Conservation (phyloP, 768 basidiomycete species). For the Phanerodontia chrysosporium region DNA sequence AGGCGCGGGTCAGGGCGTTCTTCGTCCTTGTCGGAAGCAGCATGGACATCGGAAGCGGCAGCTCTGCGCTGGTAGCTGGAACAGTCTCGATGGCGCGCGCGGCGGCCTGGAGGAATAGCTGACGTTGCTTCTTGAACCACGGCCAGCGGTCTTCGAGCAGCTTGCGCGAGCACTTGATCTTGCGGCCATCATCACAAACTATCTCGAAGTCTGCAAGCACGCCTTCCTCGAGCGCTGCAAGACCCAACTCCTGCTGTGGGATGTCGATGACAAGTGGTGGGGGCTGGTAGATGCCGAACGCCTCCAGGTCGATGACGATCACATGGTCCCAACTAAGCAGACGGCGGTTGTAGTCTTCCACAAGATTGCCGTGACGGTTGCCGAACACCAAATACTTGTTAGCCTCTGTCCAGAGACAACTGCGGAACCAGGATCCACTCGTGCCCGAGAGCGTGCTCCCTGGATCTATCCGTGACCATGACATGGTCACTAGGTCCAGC, state of each 20-base stretch:
- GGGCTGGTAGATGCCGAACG: conserved; percentile 93
- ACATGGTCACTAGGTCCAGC: conserved; percentile 77
- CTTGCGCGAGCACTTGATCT: conserved; percentile 76
- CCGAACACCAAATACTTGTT: conserved; percentile 92
- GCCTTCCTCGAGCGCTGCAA: conserved; percentile 78
- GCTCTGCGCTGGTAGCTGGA: conserved; percentile 57
- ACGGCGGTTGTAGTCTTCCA: conserved; percentile 89
- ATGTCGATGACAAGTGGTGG: conserved; percentile 63
- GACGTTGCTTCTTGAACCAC: conserved; percentile 82
- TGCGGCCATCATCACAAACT: conserved; percentile 85
- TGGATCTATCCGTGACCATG: conserved; percentile 85
- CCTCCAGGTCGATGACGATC: conserved; percentile 86
- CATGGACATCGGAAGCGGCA: conserved; percentile 61
- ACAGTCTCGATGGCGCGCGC: conserved; percentile 51
- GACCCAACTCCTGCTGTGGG: conserved; percentile 78
- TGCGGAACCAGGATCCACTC: conserved; percentile 89
- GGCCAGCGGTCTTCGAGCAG: conserved; percentile 91
- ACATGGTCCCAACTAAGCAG: conserved; percentile 91
- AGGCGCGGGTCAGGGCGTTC: conserved; percentile 72
- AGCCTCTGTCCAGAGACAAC: conserved; percentile 78
- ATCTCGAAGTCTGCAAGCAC: conserved; percentile 89
- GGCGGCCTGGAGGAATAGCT: conserved; percentile 55
- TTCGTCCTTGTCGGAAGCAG: conserved; percentile 43
- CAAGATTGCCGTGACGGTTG: conserved; percentile 80
- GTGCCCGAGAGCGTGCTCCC: conserved; percentile 71